Percentiles rank a stretch among this genome's conserved stretches.
These are phyloP conservation scores for Fraxinus albicans DNA, from an alignment of 305 asterid species.

Conservation along the genomic window DNA sequence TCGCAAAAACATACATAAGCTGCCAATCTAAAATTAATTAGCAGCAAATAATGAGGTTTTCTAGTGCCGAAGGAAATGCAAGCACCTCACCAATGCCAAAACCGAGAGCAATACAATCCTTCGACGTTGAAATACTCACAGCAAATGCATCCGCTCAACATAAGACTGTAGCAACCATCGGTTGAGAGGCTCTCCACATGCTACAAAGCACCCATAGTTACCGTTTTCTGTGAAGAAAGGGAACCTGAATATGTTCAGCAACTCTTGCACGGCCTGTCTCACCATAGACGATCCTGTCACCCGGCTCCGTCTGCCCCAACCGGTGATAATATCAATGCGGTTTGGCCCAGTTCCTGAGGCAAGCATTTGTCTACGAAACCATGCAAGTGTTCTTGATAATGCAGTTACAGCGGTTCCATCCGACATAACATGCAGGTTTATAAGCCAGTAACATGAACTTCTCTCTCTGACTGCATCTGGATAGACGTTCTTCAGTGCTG, in stretches of 20 bases:
- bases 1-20: neutral
- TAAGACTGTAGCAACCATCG: slow-evolving; percentile 75
- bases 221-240: slow-evolving; percentile 76
- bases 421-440: slow-evolving; percentile 91
- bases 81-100: slow-evolving; percentile 11
- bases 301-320: slow-evolving; percentile 95
- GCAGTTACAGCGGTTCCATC: slow-evolving; percentile 97
- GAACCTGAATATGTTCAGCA: slow-evolving; percentile 63
- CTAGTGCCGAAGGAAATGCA: neutral
- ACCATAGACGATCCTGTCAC: slow-evolving; percentile 86
- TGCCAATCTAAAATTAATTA: neutral
- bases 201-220: slow-evolving; percentile 87
- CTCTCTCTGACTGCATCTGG: slow-evolving; percentile 84
- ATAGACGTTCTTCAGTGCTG: slow-evolving; percentile 79
- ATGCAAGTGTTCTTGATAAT: slow-evolving; percentile 80
- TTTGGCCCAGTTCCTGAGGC: slow-evolving; percentile 57
- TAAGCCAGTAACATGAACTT: slow-evolving; percentile 77
- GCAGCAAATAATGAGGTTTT: neutral
- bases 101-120: slow-evolving; percentile 22
- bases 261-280: slow-evolving; percentile 70
- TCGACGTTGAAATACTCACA: slow-evolving; percentile 31
- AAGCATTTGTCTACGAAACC: slow-evolving; percentile 75
- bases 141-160: slow-evolving; percentile 93
- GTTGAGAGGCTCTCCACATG: slow-evolving; percentile 83
- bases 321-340: slow-evolving; percentile 86